Conservation (phyloP, 805 yeast genomes). For the Wickerhamomyces rabaulensis region DNA sequence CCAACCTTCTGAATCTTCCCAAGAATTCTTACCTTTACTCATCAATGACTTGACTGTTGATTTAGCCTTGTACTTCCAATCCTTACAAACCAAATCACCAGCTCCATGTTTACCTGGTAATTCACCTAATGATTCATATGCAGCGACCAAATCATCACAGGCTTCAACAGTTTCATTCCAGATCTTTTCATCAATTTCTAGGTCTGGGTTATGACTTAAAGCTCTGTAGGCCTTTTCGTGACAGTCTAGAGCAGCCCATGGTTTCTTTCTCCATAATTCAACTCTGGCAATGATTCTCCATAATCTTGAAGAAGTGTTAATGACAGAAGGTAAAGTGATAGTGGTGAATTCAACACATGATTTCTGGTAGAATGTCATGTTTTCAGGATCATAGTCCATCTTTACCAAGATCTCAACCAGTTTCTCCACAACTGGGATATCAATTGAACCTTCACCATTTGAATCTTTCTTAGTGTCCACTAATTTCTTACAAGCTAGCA, state of each 20-base stretch:
- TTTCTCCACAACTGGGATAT: constrained; percentile 69
- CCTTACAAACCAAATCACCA: constrained; percentile 81
- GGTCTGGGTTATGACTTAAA: constrained; percentile 54
- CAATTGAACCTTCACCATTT: constrained; percentile 61
- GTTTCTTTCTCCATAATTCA: constrained; percentile 78
- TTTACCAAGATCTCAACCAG: constrained; percentile 59
- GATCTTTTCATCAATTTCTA: constrained; percentile 50
- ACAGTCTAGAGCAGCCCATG: constrained; percentile 84
- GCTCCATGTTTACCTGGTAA: constrained; percentile 73
- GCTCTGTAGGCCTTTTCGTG: constrained; percentile 86
- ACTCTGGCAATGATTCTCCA: constrained; percentile 86
- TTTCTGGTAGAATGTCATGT: constrained; percentile 55
- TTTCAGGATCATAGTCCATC: constrained; percentile 36
- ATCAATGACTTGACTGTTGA: constrained; percentile 66
- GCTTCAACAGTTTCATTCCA: constrained; percentile 82
- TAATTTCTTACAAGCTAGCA: constrained; percentile 65
- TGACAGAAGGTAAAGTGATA: constrained; percentile 58
- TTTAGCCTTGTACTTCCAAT: constrained; percentile 84
- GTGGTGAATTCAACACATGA: constrained; percentile 71
- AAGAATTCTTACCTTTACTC: constrained; percentile 70
- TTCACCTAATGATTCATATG: constrained; percentile 86
- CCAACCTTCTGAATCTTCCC: constrained; percentile 84
- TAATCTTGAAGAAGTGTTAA: constrained; percentile 53
- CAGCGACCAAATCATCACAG: constrained; percentile 73
- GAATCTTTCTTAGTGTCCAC: constrained; percentile 51